Base-by-base conservation (phyloP, 345 rosid genomes). In the Combretum micranthum region DNA sequence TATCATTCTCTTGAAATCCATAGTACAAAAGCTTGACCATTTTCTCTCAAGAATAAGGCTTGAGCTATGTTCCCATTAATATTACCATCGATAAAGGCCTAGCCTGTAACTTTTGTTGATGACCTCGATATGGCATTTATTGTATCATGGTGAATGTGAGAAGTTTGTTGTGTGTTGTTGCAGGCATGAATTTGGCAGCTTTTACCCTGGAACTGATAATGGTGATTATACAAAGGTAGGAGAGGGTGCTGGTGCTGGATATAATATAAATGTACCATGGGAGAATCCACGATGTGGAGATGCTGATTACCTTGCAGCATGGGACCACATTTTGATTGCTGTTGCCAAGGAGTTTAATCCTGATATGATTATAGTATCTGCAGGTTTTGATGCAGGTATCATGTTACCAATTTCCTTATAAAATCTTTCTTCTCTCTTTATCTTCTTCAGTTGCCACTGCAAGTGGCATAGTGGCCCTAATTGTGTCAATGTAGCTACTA, bases 321-420 rank as follows among this genome's bases (percentile, higher is more conserved):
- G 97, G 98, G 98, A 92, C 73, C 87, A 86, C 69, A 67, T 92
- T 59, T 77, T 92, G 76, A 61, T 92, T 68, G 97, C 94, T 53
- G 93, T 92, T 71, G 83, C 79, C 5, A 83, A 78, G 67, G 83
- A 86, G 60, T 92, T 86, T 53, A 71, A 71, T 62, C 98, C 98
- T 0, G 89, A 88, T 64, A 66, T 92, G 65, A 79, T 92, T 46
- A 59, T 92, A 16, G 48, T 92, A 37, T 92, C 95, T 60, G 98
- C 96, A 20, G 98, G 97, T 65, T 92, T 88, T 69, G 95, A 92
- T 81, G 95, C 98, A 83, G 98, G 98, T 92, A 56, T 60, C 62
- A 4, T 32, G 9, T 4, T 32, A 32, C 39, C 5, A 32, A 32
- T 32, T 32, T 32, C 10, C 39, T 5, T 32, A 4, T 32, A 32